Percentiles rank a stretch among this genome's conserved stretches.
Conservation (phyloP, 352 stramenopile species). For the Phytophthora capsici region DNA sequence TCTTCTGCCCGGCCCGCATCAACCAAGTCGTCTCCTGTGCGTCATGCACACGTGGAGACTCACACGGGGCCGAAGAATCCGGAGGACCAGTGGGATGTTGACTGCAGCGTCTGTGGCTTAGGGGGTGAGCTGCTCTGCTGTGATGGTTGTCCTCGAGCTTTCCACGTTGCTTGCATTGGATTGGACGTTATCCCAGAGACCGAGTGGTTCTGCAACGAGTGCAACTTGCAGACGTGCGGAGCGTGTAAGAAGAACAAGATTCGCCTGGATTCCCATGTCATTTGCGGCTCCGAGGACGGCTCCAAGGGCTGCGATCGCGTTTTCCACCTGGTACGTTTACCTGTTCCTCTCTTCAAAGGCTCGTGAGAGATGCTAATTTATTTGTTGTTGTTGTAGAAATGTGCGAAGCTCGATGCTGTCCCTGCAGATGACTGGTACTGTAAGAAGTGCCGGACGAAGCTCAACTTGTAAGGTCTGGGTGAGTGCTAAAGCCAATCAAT, state of each 20-base stretch:
- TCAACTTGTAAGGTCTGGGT: slow-evolving; percentile 40
- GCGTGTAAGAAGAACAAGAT: slow-evolving; percentile 90
- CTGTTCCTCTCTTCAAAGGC: neutral
- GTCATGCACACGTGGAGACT: slow-evolving; percentile 26
- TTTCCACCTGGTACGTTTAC: slow-evolving; percentile 81
- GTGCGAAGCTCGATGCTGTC: slow-evolving; percentile 75
- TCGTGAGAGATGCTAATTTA: slow-evolving; percentile 12
- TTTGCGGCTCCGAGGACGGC: slow-evolving; percentile 89
- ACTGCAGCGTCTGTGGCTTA: slow-evolving; percentile 88
- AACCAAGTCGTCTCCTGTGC: slow-evolving; percentile 30
- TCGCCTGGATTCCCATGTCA: slow-evolving; percentile 89
- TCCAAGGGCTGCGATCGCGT: slow-evolving; percentile 86
- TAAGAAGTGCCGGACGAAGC: slow-evolving; percentile 64
- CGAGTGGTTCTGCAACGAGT: slow-evolving; percentile 92
- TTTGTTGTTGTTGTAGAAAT: slow-evolving; percentile 71
- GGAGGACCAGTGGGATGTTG: slow-evolving; percentile 87
- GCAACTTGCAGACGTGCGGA: slow-evolving; percentile 81
- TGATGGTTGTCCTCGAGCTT: slow-evolving; percentile 91
- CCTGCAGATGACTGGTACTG: slow-evolving; percentile 91
- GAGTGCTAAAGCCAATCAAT: slow-evolving; percentile 19
- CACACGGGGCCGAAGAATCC: slow-evolving; percentile 43
- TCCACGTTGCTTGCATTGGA: slow-evolving; percentile 89
- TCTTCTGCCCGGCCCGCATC: slow-evolving; percentile 27
- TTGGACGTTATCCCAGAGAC: slow-evolving; percentile 68
- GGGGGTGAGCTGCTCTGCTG: slow-evolving; percentile 91